phyloP scores from a whole-genome alignment of 2,329 filamentous ascomycete genomes.

The Talaromyces rugulosus region DNA sequence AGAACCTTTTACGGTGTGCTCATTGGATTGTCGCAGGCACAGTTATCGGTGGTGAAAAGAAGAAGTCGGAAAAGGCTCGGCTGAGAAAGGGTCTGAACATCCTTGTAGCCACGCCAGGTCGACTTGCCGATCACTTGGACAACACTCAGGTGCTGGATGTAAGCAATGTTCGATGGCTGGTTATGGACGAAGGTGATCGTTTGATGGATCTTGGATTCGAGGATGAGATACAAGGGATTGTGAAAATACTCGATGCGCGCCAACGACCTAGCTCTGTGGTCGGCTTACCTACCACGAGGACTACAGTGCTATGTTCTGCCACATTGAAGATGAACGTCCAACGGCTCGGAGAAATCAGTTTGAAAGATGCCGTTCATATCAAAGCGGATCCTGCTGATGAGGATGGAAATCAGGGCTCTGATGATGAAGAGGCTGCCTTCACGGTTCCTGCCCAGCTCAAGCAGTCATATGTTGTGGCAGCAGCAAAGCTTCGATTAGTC shows the following conservation, averaged over 20 bases:
- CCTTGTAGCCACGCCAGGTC: constrained; percentile 86
- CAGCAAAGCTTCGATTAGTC: constrained; percentile 85
- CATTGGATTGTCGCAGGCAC: constrained; percentile 93
- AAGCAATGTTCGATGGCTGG: constrained; percentile 84
- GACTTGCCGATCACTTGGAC: constrained; percentile 84
- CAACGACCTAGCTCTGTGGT: constrained; percentile 60
- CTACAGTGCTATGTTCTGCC: constrained; percentile 90
- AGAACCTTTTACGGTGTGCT: constrained; percentile 79
- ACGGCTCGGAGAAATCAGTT: constrained; percentile 85
- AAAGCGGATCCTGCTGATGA: constrained; percentile 60
- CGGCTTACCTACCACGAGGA: constrained; percentile 65
- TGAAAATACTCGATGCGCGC: constrained; percentile 69
- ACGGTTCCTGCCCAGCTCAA: constrained; percentile 88
- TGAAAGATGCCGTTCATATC: constrained; percentile 88
- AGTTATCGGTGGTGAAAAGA: constrained; percentile 68
- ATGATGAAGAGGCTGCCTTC: constrained; percentile 58
- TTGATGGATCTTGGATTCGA: constrained; percentile 98
- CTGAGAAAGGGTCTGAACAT: constrained; percentile 94
- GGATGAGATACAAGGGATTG: constrained; percentile 83
- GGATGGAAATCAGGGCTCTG: constrained; percentile 49
- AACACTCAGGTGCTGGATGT: constrained; percentile 88
- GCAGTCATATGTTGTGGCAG: constrained; percentile 82
- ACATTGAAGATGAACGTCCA: constrained; percentile 99
- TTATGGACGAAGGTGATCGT: constrained; percentile 94
- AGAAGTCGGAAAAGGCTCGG: constrained; percentile 84